Evolutionary conservation across 345 rosid species (phyloP), one percentile per base, ranked within the genome.

Genomic region (Acer saccharum): DNA sequence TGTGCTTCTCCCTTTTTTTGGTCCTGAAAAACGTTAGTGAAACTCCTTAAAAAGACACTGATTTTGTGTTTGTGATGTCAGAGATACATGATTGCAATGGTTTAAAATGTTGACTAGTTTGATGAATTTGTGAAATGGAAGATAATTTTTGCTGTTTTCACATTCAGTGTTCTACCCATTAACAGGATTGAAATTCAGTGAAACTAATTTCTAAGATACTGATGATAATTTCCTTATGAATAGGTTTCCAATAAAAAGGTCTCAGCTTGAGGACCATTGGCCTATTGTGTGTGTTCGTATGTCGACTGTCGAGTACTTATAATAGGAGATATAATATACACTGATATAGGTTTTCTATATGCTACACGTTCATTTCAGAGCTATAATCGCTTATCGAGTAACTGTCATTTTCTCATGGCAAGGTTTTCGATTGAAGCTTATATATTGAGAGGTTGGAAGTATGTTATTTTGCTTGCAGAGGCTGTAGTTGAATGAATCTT

Each of bases 391-490:
- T 60, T 60, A 20, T n/a, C 6, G 10, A 60, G 27, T 60, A 60
- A 21, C n/a, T 54, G 6, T 60, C 21, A 3, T 20, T 60, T 60
- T n/a, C 64, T n/a, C 5, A 5, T n/a, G 27, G 27, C 25, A 20
- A 60, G 63, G 0, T 21, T 60, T 60, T 21, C 0, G 10, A 60
- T 60, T 60, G 64, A 60, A 4, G n/a, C 20, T 54, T 16, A 54
- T 4, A 66, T 35, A 66, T 66, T 16, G 12, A 32, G 69, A 65
- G 46, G 46, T 10, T 32, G 10, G 46, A 68, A 39, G 54, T n/a
- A 44, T n/a, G 71, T 1, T 18, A 25, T 71, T 44, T 52, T 71
- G 74, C 14, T 71, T 35, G 61, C 8, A 29, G 73, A 69, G 43
- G 39, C 39, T 35, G 39, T 35, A 4, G 39, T 35, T 4, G 39